A percentile compares a stretch with the other conserved stretches of the same genome.
phyloP scores from a whole-genome alignment of 305 asterid species.

The Plantago lanceolata region DNA sequence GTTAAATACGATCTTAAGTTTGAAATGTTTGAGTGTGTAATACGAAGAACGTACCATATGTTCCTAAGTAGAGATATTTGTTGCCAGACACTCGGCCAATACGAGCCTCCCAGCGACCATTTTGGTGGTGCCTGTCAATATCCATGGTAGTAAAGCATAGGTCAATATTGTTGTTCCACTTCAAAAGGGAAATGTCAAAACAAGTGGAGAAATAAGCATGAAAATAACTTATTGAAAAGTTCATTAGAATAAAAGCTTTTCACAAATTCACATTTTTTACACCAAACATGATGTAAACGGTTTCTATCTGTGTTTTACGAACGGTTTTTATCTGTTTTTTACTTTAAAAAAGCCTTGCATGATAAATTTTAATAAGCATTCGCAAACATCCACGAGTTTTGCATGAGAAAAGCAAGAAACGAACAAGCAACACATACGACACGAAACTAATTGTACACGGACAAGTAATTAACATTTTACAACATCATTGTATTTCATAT shows the following conservation, averaged over 20 bases:
- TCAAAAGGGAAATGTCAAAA: neutral
- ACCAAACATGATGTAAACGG: neutral
- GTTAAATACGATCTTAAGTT: neutral
- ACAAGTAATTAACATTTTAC: too few relatives aligned
- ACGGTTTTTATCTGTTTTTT: neutral
- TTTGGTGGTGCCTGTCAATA: slow-evolving; percentile 84
- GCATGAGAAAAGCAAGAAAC: slow-evolving; percentile 20
- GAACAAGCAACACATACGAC: slow-evolving; percentile 8
- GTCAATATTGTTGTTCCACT: slow-evolving; percentile 19
- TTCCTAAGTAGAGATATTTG: slow-evolving; percentile 86
- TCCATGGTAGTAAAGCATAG: slow-evolving; percentile 5
- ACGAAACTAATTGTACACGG: slow-evolving; percentile 24
- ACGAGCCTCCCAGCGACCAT: slow-evolving; percentile 97
- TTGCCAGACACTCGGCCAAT: slow-evolving; percentile 84
- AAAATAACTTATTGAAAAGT: neutral
- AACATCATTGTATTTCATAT: slow-evolving; percentile 8
- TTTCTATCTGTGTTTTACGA: too few relatives aligned
- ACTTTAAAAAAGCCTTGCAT: neutral
- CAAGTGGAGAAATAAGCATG: neutral
- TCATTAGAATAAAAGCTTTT: neutral
- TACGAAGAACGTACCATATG: slow-evolving; percentile 46
- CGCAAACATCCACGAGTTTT: slow-evolving; percentile 8
- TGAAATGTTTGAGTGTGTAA: neutral
- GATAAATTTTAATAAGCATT: neutral
- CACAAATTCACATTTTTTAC: slow-evolving; percentile 17